A percentile compares a stretch with the other conserved stretches of the same genome.
phyloP scores from a whole-genome alignment of 495 filamentous ascomycete genomes.

The Penicillium crystallinum region DNA sequence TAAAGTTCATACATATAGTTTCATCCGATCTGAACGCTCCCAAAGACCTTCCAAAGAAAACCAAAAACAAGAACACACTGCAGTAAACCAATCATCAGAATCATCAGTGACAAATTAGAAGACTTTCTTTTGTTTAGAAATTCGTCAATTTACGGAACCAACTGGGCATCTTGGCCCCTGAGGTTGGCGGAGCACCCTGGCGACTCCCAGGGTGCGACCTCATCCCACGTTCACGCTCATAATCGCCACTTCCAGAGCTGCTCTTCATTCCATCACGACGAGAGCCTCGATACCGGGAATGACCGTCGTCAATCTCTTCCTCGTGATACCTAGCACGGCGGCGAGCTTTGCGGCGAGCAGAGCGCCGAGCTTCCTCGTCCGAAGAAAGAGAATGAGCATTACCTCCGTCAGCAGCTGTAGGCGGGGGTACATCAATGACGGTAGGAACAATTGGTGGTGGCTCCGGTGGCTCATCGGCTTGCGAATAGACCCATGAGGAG shows the following conservation, averaged over 20 bases:
- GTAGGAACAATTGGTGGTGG: conserved; percentile 53
- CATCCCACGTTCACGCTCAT: conserved; percentile 39
- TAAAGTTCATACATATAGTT: background rate
- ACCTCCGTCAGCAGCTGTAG: conserved; percentile 13
- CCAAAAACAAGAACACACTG: background rate
- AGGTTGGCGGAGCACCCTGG: conserved; percentile 23
- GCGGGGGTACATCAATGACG: conserved; percentile 48
- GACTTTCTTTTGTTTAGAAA: conserved; percentile 15
- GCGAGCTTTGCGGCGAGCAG: conserved; percentile 32
- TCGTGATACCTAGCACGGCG: conserved; percentile 37
- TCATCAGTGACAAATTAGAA: background rate
- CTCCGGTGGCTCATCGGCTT: conserved; percentile 51
- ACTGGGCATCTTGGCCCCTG: conserved; percentile 37
- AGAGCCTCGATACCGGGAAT: conserved; percentile 27
- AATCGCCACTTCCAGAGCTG: conserved; percentile 40
- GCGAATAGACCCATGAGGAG: conserved; percentile 55
- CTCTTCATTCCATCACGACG: conserved; percentile 32
- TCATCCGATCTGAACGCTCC: background rate
- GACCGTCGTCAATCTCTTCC: conserved; percentile 37
- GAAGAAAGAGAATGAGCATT: conserved; percentile 38
- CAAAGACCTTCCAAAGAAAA: background rate
- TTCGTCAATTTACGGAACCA: conserved; percentile 47
- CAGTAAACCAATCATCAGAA: background rate
- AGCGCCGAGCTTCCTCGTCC: conserved; percentile 37
- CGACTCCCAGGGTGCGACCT: conserved; percentile 28